These are phyloP conservation scores for Suillus cothurnatus DNA, from an alignment of 768 basidiomycete species.

Conservation along the genomic window DNA sequence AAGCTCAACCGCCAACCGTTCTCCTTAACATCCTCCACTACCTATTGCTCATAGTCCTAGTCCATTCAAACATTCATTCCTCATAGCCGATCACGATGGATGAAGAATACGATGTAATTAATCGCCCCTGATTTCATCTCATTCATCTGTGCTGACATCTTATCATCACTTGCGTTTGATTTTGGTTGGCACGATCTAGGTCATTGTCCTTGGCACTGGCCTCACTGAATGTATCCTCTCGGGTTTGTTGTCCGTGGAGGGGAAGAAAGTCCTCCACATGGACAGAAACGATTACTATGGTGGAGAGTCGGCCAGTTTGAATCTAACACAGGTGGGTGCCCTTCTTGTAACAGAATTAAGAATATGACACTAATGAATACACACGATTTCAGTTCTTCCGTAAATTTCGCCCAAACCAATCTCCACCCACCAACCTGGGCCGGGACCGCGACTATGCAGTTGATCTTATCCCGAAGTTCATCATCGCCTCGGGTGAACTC, in stretches of 20 bases:
- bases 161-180: background rate
- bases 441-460: slow-evolving; percentile 98
- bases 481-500: slow-evolving; percentile 96
- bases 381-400: slow-evolving; percentile 76
- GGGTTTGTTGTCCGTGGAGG: slow-evolving; percentile 96
- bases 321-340: slow-evolving; percentile 85
- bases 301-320: slow-evolving; percentile 94
- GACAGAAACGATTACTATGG: slow-evolving; percentile 99
- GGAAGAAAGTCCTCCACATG: slow-evolving; percentile 99
- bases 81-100: slow-evolving; percentile 66
- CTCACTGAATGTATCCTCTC: slow-evolving; percentile 99
- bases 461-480: slow-evolving; percentile 98
- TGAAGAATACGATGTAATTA: slow-evolving; percentile 95
- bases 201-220: slow-evolving; percentile 93
- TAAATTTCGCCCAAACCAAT: slow-evolving; percentile 83
- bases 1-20: slow-evolving; percentile 3
- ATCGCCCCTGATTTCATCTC: slow-evolving; percentile 4
- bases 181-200: slow-evolving; percentile 44
- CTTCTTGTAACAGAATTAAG: background rate
- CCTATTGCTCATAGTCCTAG: slow-evolving; percentile 9
- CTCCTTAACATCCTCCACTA: background rate
- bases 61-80: slow-evolving; percentile 14
- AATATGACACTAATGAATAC: slow-evolving; percentile 17
- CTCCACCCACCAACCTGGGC: slow-evolving; percentile 82
- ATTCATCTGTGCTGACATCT: slow-evolving; percentile 9